phyloP scores from a whole-genome alignment of 176 grass and related monocot genomes.

The Zizania latifolia region DNA sequence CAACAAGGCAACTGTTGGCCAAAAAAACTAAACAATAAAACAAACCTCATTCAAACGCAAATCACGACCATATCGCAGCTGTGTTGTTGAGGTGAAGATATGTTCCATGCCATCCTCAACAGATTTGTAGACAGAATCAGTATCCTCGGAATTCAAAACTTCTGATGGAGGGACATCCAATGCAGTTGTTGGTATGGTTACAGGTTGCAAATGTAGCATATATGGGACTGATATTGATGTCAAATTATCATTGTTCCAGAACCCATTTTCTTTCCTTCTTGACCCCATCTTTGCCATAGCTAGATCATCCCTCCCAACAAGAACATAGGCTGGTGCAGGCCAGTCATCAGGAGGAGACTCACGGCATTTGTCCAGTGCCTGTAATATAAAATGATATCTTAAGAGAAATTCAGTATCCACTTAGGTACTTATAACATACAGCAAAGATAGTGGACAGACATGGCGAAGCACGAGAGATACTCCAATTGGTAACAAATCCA shows the following conservation, averaged over 20 bases:
- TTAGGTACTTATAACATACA: slow-evolving; percentile 26
- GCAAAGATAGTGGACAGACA: slow-evolving; percentile 43
- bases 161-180: slow-evolving; percentile 55
- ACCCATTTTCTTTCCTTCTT: slow-evolving; percentile 47
- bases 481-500: slow-evolving; percentile 83
- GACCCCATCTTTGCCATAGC: slow-evolving; percentile 55
- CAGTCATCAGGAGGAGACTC: slow-evolving; percentile 85
- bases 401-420: slow-evolving; percentile 15
- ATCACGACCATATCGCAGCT: slow-evolving; percentile 84
- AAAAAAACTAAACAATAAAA: slow-evolving; percentile 25
- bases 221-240: slow-evolving; percentile 83
- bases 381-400: slow-evolving; percentile 36
- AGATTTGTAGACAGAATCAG: slow-evolving; percentile 60
- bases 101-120: slow-evolving; percentile 99
- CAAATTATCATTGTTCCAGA: slow-evolving; percentile 58
- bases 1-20: neutral
- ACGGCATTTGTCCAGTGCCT: slow-evolving; percentile 89
- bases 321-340: slow-evolving; percentile 75
- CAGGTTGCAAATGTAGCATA: slow-evolving; percentile 92
- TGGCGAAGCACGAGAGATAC: slow-evolving; percentile 89
- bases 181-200: slow-evolving; percentile 61
- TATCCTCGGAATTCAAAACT: slow-evolving; percentile 68
- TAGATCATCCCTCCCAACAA: slow-evolving; percentile 90
- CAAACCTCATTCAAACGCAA: slow-evolving; percentile 92
- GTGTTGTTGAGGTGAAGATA: slow-evolving; percentile 86